phyloP scores from a whole-genome alignment of 2,329 filamentous ascomycete species.

The Xylaria sp. region DNA sequence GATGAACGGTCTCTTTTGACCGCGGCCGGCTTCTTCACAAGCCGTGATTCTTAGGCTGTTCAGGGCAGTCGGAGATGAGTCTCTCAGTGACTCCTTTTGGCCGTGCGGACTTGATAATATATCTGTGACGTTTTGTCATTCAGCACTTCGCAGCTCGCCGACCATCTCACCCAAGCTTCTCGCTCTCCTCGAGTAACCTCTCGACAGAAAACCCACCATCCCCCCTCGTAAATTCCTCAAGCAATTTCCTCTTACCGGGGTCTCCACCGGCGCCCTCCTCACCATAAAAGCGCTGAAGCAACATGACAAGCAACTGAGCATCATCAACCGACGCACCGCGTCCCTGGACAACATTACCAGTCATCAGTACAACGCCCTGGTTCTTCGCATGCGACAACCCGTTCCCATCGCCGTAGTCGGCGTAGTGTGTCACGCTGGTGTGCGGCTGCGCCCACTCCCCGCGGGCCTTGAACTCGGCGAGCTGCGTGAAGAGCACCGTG shows the following conservation, averaged over 20 bases:
- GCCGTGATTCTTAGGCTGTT: not conserved
- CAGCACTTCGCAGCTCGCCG: not conserved
- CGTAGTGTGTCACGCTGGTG: slow-evolving; percentile 92
- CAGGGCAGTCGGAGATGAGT: not conserved
- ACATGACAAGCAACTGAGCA: slow-evolving; percentile 91
- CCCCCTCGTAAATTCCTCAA: slow-evolving; percentile 85
- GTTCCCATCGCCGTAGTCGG: slow-evolving; percentile 62
- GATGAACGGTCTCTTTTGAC: not conserved
- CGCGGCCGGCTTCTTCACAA: not conserved
- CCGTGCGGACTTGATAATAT: not conserved
- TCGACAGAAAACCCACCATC: slow-evolving; percentile 85
- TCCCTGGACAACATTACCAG: slow-evolving; percentile 81
- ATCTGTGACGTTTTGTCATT: not conserved
- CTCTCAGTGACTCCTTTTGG: not conserved
- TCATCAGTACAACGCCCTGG: slow-evolving; percentile 85
- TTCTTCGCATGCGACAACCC: slow-evolving; percentile 65
- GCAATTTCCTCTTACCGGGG: slow-evolving; percentile 72
- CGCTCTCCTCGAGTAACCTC: slow-evolving; percentile 86
- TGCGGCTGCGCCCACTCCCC: slow-evolving; percentile 92
- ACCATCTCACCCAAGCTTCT: slow-evolving; percentile 70
- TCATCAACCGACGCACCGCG: slow-evolving; percentile 82
- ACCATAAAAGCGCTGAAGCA: slow-evolving; percentile 93
- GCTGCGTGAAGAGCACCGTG: slow-evolving; percentile 90
- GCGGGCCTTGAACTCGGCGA: slow-evolving; percentile 91
- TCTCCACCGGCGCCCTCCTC: slow-evolving; percentile 64